Evolutionary conservation across 305 asterid genomes (phyloP), one percentile per base, ranked within the genome.

Genomic region (Fraxinus nigra): DNA sequence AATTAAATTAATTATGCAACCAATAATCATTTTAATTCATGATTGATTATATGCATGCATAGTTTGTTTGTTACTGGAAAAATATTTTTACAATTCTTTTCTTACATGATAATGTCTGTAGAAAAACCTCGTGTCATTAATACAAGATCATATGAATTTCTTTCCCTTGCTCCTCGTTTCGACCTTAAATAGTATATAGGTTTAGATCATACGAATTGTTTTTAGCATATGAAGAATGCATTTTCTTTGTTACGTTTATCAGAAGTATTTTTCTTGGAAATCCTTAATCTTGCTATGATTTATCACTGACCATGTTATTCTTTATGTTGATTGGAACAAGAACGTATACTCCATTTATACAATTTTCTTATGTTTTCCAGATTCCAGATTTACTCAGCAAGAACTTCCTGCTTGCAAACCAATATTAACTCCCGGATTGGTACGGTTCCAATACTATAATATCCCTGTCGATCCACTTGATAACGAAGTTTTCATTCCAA

Each of bases 321-420:
- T 7, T 37, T 37, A 37, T 7, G 16, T 61, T 54, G n/a, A n/a
- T 46, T 72, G 70, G 70, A 61, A 61, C 70, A 22, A 61, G 33
- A 20, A 20, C 2, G 2, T 54, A 38, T 75, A 46, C 46, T 1
- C 59, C 26, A 5, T 77, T 80, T 34, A 13, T 24, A 28, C 34
- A 79, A 38, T 8, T 10, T 37, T 18, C 18, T 37, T 72, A 72
- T 72, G 24, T 76, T 82, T 77, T 88, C 28, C 88, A 95, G 98
- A 93, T 95, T 95, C 98, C 1, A 92, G 90, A 90, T 95, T 95
- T 84, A 89, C 95, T 30, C 98, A 93, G 88, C 98, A 95, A 87
- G 98, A 95, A 82, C 97, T 95, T 80, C 98, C 98, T 1, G 97
- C 97, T 79, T 93, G 94, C 90, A 95, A 92, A 77, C 98, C 98